These are phyloP conservation scores for Geranium rotundifolium DNA, from an alignment of 345 rosid genomes.

Conservation along the genomic window DNA sequence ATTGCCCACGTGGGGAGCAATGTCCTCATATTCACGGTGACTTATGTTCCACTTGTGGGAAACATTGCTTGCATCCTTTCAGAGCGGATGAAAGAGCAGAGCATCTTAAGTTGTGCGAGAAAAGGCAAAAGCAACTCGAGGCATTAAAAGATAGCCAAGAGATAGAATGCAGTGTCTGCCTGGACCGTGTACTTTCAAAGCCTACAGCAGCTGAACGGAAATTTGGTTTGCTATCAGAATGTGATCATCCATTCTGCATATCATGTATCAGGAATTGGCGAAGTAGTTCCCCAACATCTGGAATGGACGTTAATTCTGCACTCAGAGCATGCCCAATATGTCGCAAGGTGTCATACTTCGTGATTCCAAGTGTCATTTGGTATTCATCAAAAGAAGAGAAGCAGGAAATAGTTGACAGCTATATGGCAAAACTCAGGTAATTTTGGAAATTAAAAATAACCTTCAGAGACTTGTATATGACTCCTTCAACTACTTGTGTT, in stretches of 20 bases:
- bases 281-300: constrained; percentile 66
- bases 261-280: constrained; percentile 90
- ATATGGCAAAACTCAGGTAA: constrained; percentile 85
- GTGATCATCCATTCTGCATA: constrained; percentile 95
- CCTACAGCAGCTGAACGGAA: constrained; percentile 54
- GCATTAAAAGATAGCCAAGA: constrained; percentile 50
- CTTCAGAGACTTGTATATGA: background rate
- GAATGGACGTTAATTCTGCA: constrained; percentile 76
- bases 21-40: constrained; percentile 92
- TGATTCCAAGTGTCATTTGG: constrained; percentile 94
- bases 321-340: constrained; percentile 90
- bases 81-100: constrained; percentile 73
- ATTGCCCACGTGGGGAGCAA: constrained; percentile 66
- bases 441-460: background rate
- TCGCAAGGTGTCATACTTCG: constrained; percentile 88
- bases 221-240: constrained; percentile 85
- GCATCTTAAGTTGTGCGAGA: constrained; percentile 57
- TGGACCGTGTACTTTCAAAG: constrained; percentile 71
- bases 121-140: constrained; percentile 64
- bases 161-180: constrained; percentile 64
- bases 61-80: constrained; percentile 81
- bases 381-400: constrained; percentile 72
- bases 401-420: constrained; percentile 58
- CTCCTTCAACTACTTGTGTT: background rate
- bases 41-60: constrained; percentile 67